phyloP scores from a whole-genome alignment of 2,329 filamentous ascomycete genomes.

The Xylariaceae sp. region DNA sequence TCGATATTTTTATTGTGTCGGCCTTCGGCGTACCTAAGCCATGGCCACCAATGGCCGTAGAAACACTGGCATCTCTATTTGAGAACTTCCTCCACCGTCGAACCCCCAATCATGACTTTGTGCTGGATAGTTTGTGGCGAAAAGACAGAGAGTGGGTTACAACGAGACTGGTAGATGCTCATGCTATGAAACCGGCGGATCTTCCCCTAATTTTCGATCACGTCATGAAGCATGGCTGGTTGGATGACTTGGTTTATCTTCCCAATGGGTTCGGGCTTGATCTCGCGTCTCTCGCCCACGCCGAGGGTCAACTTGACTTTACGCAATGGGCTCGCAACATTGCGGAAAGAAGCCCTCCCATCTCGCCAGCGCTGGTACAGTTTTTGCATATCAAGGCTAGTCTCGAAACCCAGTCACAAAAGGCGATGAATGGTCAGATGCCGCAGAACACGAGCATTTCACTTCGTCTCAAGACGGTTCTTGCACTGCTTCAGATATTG shows the following conservation, averaged over 20 bases:
- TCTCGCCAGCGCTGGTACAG: constrained; percentile 66
- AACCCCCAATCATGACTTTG: constrained; percentile 75
- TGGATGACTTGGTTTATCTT: constrained; percentile 72
- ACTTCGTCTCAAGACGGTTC: constrained; percentile 79
- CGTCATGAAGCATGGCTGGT: constrained; percentile 75
- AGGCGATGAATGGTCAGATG: constrained; percentile 58
- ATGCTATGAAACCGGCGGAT: constrained; percentile 63
- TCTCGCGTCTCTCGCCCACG: constrained; percentile 78
- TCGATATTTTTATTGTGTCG: constrained; percentile 73
- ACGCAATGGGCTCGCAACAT: constrained; percentile 73
- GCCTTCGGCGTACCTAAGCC: constrained; percentile 72
- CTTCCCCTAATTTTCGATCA: constrained; percentile 71
- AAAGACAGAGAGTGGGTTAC: constrained; percentile 86
- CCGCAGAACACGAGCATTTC: constrained; percentile 60
- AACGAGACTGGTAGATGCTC: constrained; percentile 69
- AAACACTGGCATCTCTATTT: constrained; percentile 72
- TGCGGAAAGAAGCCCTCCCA: constrained; percentile 58
- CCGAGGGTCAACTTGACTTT: constrained; percentile 72
- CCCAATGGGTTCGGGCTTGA: constrained; percentile 83
- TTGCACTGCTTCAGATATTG: constrained; percentile 71
- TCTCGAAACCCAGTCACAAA: constrained; percentile 70
- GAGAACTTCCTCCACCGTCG: constrained; percentile 77
- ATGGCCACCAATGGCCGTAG: constrained; percentile 68
- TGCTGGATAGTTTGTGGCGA: constrained; percentile 85
- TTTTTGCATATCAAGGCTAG: constrained; percentile 82